These are phyloP conservation scores for Eucalyptus sideroxylon DNA, from an alignment of 345 rosid species.

Conservation along the genomic window DNA sequence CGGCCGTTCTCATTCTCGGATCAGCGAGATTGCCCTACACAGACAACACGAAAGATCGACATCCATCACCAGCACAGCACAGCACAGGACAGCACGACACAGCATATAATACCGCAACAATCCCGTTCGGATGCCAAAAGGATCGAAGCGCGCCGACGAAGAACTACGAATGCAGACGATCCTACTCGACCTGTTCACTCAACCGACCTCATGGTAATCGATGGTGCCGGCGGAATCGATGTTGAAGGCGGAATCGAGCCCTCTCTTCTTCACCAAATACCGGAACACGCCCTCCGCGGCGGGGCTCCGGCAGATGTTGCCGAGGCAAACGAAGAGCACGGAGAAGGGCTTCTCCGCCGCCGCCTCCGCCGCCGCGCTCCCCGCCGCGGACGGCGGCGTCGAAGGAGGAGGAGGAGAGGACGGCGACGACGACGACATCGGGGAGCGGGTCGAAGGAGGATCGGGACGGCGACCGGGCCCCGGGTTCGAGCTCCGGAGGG, in stretches of 20 bases:
- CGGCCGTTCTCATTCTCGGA: conserved; percentile 85
- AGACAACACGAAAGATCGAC: not conserved
- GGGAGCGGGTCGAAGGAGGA: conserved; percentile 13
- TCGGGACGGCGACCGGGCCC: not conserved
- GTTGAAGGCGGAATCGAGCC: conserved; percentile 53
- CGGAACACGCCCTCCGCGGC: conserved; percentile 95
- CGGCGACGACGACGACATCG: conserved; percentile 33
- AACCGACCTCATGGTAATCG: conserved; percentile 66
- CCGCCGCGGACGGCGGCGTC: not conserved
- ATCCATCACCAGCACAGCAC: not conserved
- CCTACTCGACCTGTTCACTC: not conserved
- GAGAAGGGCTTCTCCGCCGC: conserved; percentile 52
- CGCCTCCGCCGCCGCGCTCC: not conserved
- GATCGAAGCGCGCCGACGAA: not conserved
- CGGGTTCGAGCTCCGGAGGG: not conserved
- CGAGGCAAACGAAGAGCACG: conserved; percentile 83
- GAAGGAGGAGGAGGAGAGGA: not conserved
- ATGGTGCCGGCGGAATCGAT: conserved; percentile 96
- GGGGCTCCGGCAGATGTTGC: conserved; percentile 93
- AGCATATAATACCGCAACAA: not conserved
- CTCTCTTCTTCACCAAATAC: conserved; percentile 64
- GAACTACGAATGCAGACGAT: not conserved
- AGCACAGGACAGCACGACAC: not conserved
- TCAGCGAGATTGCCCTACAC: conserved; percentile 69
- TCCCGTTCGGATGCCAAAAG: not conserved